Evolutionary conservation across 768 basidiomycete species (phyloP), one percentile per base, ranked within the genome.

Genomic region (Suillus discolor): DNA sequence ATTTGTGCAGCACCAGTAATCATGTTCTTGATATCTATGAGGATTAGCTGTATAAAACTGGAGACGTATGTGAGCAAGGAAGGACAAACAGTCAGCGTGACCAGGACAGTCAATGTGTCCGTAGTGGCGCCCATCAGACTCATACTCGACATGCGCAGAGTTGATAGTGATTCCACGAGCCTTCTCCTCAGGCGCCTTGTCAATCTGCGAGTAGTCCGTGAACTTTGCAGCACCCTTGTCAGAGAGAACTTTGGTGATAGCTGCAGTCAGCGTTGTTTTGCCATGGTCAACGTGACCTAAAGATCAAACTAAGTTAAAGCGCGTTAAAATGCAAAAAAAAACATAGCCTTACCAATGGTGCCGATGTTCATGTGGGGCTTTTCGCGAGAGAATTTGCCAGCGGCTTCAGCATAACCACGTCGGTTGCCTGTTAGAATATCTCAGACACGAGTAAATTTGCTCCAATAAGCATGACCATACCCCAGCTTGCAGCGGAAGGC

Each of bases 121-220:
- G 71, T 99, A 99, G 75, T 98, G 97, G 64, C 97, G 87, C 44
- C 78, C 82, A 20, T 82, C 82, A 42, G 97, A 97, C 84, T 99
- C 96, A 77, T 99, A 99, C 78, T 99, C 97, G 76, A 99, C 96
- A 76, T 99, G 97, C 61, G 97, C 88, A 25, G 97, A 97, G 79
- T 97, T 96, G 80, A 99, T 99, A 67, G 97, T 99, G 80, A 99
- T 99, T 79, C 97, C 97, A 77, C 97, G 94, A 67, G 97, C 97
- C 80, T 95, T 97, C 83, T 99, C 97, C 80, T 99, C 97, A 3
- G 97, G 97, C 11, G 97, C 97, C 84, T 93, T 98, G 91, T 99
- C 97, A 72, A 99, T 99, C 79, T 95, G 89, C 59, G 85, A 87
- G 83, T 99, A 99, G 84, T 96, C 96, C 68, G 96, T 93, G 81